Percentiles rank a stretch among this genome's conserved stretches.
Evolutionary conservation across 2,329 filamentous ascomycete genomes (phyloP).

Genomic region (Colletotrichum nymphaeae): DNA sequence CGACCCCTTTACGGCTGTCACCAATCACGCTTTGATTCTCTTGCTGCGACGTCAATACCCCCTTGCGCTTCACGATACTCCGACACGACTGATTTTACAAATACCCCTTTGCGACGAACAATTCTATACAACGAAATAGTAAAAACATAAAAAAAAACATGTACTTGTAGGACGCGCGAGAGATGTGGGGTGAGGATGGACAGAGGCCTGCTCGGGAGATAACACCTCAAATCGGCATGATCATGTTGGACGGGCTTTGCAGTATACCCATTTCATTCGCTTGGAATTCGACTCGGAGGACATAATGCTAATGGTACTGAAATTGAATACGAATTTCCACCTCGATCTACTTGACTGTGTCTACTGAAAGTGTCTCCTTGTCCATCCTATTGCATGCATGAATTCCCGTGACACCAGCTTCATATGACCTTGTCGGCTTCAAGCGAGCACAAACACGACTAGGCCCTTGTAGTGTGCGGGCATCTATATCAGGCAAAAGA

Average conservation of each 20-base stretch:
- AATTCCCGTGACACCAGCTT: no score
- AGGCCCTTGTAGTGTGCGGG: no score
- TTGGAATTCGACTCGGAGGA: background rate
- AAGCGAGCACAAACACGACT: no score
- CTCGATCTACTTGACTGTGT: background rate
- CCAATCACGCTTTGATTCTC: constrained; percentile 1
- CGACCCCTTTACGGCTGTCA: constrained; percentile 9
- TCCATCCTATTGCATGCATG: background rate
- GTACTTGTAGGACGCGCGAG: constrained; percentile 14
- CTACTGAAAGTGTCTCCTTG: background rate
- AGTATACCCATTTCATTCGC: constrained; percentile 20
- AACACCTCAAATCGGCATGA: constrained; percentile 23
- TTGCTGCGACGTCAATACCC: constrained; percentile 1
- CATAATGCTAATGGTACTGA: constrained; percentile 17
- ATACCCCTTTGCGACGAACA: constrained; percentile 26
- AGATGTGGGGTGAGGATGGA: background rate
- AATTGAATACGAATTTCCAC: background rate
- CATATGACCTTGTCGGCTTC: no score
- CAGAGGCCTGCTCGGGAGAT: constrained; percentile 16
- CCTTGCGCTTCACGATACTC: constrained; percentile 12
- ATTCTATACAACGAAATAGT: background rate
- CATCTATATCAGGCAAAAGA: no score
- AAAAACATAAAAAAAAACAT: background rate
- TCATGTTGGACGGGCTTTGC: constrained; percentile 11
- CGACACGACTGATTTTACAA: constrained; percentile 20